Evolutionary conservation across 371 early-diverging fungal species (phyloP).

Genomic region (Mucor mucedo): DNA sequence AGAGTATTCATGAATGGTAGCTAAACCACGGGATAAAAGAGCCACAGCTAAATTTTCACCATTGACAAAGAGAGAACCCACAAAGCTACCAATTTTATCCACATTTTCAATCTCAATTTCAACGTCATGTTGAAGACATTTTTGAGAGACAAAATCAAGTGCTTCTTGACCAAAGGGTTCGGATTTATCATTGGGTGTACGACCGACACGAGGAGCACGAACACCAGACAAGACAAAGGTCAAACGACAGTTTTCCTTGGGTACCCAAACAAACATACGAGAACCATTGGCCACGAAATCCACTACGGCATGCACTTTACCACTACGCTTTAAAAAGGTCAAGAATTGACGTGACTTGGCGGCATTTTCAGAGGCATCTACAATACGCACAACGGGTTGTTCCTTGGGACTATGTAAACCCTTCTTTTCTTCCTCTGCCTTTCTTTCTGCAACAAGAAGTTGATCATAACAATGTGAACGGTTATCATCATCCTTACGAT

Average conservation of each 20-base stretch:
- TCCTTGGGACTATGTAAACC: conserved; percentile 85
- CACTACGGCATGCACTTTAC: conserved; percentile 78
- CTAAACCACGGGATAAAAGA: conserved; percentile 82
- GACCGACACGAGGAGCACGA: conserved; percentile 77
- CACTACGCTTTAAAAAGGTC: conserved; percentile 80
- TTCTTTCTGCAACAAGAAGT: conserved; percentile 81
- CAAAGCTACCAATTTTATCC: conserved; percentile 92
- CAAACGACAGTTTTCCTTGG: conserved; percentile 84
- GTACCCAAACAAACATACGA: conserved; percentile 82
- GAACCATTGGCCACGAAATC: conserved; percentile 88
- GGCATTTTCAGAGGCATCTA: conserved; percentile 75
- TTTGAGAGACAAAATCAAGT: conserved; percentile 65
- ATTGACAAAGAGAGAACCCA: conserved; percentile 80
- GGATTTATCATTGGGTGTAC: conserved; percentile 67
- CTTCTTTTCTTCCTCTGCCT: conserved; percentile 72
- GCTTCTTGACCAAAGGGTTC: conserved; percentile 93
- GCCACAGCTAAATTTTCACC: conserved; percentile 69
- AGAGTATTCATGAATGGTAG: conserved; percentile 81
- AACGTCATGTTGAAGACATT: conserved; percentile 89
- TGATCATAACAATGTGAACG: conserved; percentile 88
- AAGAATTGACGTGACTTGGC: conserved; percentile 87
- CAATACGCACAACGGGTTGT: conserved; percentile 67
- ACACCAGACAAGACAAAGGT: conserved; percentile 83
- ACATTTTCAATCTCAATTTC: conserved; percentile 84
- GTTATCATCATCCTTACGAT: conserved; percentile 87